phyloP scores from a whole-genome alignment of 2,329 filamentous ascomycete genomes.

The Alternaria sp. region DNA sequence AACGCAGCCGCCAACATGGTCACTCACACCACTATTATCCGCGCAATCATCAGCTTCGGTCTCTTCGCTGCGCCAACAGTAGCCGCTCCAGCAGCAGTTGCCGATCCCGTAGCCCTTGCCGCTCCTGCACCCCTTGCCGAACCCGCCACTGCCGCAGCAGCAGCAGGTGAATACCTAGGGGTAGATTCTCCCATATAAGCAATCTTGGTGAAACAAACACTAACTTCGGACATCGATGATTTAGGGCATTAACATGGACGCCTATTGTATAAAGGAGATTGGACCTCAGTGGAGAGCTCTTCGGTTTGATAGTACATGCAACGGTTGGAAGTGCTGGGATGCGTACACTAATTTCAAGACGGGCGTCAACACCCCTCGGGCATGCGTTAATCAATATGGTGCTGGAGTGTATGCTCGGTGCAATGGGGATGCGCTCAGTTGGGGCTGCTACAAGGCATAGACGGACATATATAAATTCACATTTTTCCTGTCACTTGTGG shows the following conservation, averaged over 20 bases:
- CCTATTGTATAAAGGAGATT: neutral
- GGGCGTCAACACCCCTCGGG: neutral
- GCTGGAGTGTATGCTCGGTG: neutral
- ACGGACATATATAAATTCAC: neutral
- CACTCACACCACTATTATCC: neutral
- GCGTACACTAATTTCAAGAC: neutral
- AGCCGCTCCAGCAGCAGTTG: neutral
- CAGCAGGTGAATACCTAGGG: neutral
- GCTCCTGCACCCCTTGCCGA: neutral
- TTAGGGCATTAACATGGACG: neutral
- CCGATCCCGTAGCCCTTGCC: no score
- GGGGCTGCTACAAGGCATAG: neutral
- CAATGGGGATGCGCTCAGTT: neutral
- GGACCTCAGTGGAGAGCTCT: neutral
- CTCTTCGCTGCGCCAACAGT: neutral
- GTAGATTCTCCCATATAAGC: neutral
- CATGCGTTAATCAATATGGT: neutral
- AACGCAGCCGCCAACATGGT: neutral
- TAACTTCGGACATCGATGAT: neutral
- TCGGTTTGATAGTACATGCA: neutral
- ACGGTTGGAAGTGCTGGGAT: neutral
- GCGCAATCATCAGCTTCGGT: neutral
- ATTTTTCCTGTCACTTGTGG: neutral
- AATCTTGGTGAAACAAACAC: neutral
- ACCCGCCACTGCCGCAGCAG: neutral